Evolutionary conservation across 805 yeast genomes (phyloP).

Genomic region (Ogataea ganodermae): DNA sequence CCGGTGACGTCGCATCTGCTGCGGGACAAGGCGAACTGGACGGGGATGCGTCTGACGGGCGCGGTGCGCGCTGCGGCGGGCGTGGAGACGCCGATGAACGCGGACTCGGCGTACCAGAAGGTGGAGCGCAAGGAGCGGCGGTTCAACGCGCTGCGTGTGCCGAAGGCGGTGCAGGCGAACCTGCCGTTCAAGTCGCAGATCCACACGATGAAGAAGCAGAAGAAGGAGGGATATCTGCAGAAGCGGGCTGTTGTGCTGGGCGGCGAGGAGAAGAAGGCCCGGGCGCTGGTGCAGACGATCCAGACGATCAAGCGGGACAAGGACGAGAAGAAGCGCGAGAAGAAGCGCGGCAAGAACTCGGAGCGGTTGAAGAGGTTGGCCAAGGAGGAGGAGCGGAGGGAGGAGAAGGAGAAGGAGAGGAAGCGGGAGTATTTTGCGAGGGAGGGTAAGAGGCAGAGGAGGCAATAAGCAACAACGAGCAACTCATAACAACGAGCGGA

Average conservation of each 20-base stretch:
- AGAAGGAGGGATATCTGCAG: constrained; percentile 72
- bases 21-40: constrained; percentile 81
- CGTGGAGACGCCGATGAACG: constrained; percentile 59
- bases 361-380: constrained; percentile 75
- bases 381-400: constrained; percentile 67
- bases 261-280: constrained; percentile 91
- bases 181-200: constrained; percentile 94
- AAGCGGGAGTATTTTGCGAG: constrained; percentile 84
- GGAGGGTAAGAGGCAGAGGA: constrained; percentile 64
- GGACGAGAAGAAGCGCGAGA: constrained; percentile 71
- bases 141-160: constrained; percentile 87
- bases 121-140: constrained; percentile 82
- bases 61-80: constrained; percentile 79
- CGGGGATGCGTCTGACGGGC: constrained; percentile 95
- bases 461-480: constrained; percentile 25
- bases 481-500: constrained; percentile 24
- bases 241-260: constrained; percentile 93
- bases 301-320: constrained; percentile 83
- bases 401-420: constrained; percentile 76
- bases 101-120: constrained; percentile 58
- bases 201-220: constrained; percentile 84
- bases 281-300: constrained; percentile 84
- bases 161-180: constrained; percentile 69
- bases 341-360: constrained; percentile 73
- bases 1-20: constrained; percentile 91